Evolutionary conservation across 2,329 filamentous ascomycete genomes (phyloP).

Genomic region (Claviceps africana): DNA sequence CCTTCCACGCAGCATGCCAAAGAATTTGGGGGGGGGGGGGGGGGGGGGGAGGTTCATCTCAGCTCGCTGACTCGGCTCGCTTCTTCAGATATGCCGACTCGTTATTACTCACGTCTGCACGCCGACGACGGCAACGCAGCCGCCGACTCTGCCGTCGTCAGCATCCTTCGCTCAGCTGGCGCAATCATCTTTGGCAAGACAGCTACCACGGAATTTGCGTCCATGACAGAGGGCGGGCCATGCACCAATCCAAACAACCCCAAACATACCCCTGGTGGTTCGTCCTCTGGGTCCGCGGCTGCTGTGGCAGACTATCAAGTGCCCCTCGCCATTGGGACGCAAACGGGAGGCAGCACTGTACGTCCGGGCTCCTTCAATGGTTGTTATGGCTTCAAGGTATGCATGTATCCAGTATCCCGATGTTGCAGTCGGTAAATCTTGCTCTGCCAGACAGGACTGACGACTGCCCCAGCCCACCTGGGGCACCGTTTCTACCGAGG

Average conservation of each 20-base stretch:
- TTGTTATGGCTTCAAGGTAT: slow-evolving; percentile 43
- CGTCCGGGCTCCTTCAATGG: slow-evolving; percentile 52
- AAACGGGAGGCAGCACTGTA: slow-evolving; percentile 51
- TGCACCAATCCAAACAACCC: slow-evolving; percentile 52
- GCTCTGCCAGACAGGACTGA: neutral
- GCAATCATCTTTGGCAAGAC: slow-evolving; percentile 38
- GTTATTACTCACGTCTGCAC: slow-evolving; percentile 42
- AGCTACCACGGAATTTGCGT: slow-evolving; percentile 51
- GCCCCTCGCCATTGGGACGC: slow-evolving; percentile 47
- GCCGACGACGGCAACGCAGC: slow-evolving; percentile 23
- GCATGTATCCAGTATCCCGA: neutral
- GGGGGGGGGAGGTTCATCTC: neutral
- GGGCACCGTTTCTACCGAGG: slow-evolving; percentile 48
- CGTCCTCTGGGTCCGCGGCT: slow-evolving; percentile 51
- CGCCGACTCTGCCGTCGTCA: slow-evolving; percentile 38
- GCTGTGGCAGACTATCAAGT: slow-evolving; percentile 52
- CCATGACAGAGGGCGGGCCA: slow-evolving; percentile 38
- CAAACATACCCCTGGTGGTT: slow-evolving; percentile 52
- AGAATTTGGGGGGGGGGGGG: neutral
- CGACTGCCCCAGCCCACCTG: slow-evolving; percentile 35
- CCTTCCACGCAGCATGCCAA: neutral
- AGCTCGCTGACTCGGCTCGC: neutral
- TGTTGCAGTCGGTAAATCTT: neutral
- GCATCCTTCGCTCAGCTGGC: slow-evolving; percentile 37
- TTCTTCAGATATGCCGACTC: slow-evolving; percentile 38